Evolutionary conservation across 805 yeast species (phyloP).

Genomic region (Cyberlindnera nakhonratchasimensis): DNA sequence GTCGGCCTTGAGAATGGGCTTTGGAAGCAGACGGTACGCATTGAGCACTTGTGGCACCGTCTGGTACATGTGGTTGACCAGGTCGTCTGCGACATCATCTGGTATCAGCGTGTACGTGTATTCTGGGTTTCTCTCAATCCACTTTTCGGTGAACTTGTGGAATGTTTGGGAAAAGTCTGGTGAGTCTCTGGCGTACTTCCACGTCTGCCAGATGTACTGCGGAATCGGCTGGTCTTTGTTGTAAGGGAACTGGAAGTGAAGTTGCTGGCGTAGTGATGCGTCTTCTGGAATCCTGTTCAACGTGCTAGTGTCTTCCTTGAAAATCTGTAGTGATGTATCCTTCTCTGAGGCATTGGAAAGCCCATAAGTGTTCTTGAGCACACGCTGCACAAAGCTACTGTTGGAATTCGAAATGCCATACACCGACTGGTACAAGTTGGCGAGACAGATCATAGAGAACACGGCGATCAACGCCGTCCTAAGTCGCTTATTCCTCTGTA

Average conservation of each 20-base stretch:
- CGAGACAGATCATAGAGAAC: conserved; percentile 4
- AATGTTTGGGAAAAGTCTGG: conserved; percentile 53
- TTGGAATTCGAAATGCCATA: conserved; percentile 14
- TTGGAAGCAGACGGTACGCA: conserved; percentile 78
- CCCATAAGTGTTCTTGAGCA: conserved; percentile 1
- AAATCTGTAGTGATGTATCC: conserved; percentile 5
- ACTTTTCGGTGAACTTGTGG: conserved; percentile 48
- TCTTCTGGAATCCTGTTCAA: conserved; percentile 9
- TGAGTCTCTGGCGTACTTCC: conserved; percentile 70
- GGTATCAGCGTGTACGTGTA: conserved; percentile 70
- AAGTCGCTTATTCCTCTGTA: conserved; percentile 7
- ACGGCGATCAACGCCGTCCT: conserved; percentile 1
- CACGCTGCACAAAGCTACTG: neutral
- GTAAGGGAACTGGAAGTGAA: conserved; percentile 74
- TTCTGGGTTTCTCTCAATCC: conserved; percentile 62
- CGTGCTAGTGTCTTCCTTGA: conserved; percentile 2
- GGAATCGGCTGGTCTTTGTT: conserved; percentile 63
- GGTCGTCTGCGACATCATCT: conserved; percentile 60
- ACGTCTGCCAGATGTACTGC: conserved; percentile 87
- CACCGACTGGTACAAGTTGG: conserved; percentile 13
- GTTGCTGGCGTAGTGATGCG: conserved; percentile 46
- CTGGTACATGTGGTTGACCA: conserved; percentile 53
- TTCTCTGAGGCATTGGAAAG: neutral
- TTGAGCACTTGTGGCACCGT: conserved; percentile 72
- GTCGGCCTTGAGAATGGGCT: conserved; percentile 82